phyloP scores from a whole-genome alignment of 441 rosid genomes.

The Gossypium schwendimanii region DNA sequence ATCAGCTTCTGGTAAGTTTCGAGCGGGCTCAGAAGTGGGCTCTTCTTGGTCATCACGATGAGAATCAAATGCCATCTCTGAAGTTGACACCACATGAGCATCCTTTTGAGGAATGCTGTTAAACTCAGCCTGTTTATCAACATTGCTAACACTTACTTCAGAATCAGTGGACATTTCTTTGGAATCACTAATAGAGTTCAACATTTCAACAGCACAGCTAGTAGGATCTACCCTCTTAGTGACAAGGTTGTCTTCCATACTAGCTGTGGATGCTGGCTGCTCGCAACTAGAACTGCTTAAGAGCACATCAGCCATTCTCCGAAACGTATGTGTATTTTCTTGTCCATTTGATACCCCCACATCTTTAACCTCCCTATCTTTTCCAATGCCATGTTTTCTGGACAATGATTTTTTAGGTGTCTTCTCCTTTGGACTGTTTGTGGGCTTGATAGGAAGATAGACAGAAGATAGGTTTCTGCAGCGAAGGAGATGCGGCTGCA shows the following conservation, averaged over 20 bases:
- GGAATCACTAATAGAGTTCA: constrained; percentile 38
- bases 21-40: constrained; percentile 26
- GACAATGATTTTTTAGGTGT: constrained; percentile 47
- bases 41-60: constrained; percentile 29
- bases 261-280: constrained; percentile 41
- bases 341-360: constrained; percentile 28
- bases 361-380: constrained; percentile 32
- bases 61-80: constrained; percentile 21
- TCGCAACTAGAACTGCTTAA: constrained; percentile 31
- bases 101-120: constrained; percentile 29
- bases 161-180: constrained; percentile 48
- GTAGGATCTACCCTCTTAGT: constrained; percentile 68
- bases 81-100: constrained; percentile 20
- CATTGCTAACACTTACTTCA: constrained; percentile 38
- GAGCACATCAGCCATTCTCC: constrained; percentile 27
- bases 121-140: constrained; percentile 34
- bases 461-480: constrained; percentile 59
- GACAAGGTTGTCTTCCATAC: constrained; percentile 54
- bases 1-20: constrained; percentile 29
- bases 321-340: constrained; percentile 31
- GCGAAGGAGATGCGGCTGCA: constrained; percentile 64
- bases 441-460: constrained; percentile 68
- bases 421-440: constrained; percentile 53
- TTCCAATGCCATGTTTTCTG: constrained; percentile 30
- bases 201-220: constrained; percentile 34